Percentiles rank a stretch among this genome's conserved stretches.
Conservation (phyloP, 495 filamentous ascomycete species). For the Penicillium odoratum region DNA sequence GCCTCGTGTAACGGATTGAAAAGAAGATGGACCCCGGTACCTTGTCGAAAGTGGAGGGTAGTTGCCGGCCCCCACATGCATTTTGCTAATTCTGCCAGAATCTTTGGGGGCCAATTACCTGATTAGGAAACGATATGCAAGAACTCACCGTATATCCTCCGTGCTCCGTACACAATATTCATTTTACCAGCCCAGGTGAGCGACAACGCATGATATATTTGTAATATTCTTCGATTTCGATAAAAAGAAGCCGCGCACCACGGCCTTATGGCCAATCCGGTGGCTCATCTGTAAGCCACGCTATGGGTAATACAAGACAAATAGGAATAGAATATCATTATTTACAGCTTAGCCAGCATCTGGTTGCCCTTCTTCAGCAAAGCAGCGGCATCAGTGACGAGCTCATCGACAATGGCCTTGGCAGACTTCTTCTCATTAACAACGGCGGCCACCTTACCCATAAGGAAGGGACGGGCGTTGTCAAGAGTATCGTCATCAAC, state of each 20-base stretch:
- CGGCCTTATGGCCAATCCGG: not conserved
- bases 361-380: conserved; percentile 64
- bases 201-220: not conserved
- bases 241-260: not conserved
- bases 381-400: conserved; percentile 77
- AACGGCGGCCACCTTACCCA: conserved; percentile 95
- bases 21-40: too few species aligned
- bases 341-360: conserved; percentile 68
- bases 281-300: conserved; percentile 1
- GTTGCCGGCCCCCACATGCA: too few species aligned
- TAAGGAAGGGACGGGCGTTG: conserved; percentile 86
- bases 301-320: conserved; percentile 15
- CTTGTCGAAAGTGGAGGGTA: too few species aligned
- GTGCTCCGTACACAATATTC: too few species aligned
- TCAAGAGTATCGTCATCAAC: conserved; percentile 81
- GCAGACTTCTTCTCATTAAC: conserved; percentile 91
- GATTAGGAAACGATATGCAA: too few species aligned
- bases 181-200: not conserved
- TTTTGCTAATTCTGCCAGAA: too few species aligned
- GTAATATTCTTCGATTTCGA: not conserved
- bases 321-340: conserved; percentile 11
- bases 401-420: conserved; percentile 92
- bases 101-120: too few species aligned
- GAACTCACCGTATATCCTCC: too few species aligned
- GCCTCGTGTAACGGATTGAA: too few species aligned